Evolutionary conservation across 2,329 filamentous ascomycete genomes (phyloP), one percentile per base, ranked within the genome.

Genomic region (Shiraia sp.): DNA sequence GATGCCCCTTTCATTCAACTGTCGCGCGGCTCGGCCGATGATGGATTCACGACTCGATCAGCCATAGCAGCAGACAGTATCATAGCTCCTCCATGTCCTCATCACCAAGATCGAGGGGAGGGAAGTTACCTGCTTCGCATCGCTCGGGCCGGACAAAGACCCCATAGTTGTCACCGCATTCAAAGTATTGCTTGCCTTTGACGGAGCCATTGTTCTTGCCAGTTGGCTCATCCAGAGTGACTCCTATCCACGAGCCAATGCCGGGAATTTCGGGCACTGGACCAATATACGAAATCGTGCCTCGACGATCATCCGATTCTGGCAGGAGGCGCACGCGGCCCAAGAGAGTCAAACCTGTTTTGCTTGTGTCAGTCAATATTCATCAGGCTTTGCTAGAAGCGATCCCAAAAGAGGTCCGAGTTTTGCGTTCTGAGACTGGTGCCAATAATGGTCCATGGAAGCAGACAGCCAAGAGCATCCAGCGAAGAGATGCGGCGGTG

Each of bases 171-270:
- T 82, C 72, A 49, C 74, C 66, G 39, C 83, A 84, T 36, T 80
- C 75, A 78, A 90, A 93, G 71, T 91, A 92, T 51, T 83, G 76
- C 51, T 75, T 82, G 7, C 78, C 79, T 42, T 71, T 70, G 53
- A 90, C 81, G 56, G 82, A 85, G 45, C 89, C 88, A 66, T 92
- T 87, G 61, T 92, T 93, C 75, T 88, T 89, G 41, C 87, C 88
- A 30, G 86, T 85, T 1, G 88, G 87, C 70, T 92, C 88, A 64
- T 92, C 88, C 38, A 91, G 78, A 16, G 66, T 65, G 37, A 93
- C 75, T 28, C 87, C 88, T 14, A 92, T 76, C 88, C 88, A 93
- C 72, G 71, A 47, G 13, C 72, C 72, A 16, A 82, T 76, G 36
- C 79, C 79, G 4, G 85, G 83, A 49, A 92, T 90, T 70, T 90